These are phyloP conservation scores for Rhizomucor miehei DNA, from an alignment of 371 early-diverging fungal genomes.

Conservation along the genomic window DNA sequence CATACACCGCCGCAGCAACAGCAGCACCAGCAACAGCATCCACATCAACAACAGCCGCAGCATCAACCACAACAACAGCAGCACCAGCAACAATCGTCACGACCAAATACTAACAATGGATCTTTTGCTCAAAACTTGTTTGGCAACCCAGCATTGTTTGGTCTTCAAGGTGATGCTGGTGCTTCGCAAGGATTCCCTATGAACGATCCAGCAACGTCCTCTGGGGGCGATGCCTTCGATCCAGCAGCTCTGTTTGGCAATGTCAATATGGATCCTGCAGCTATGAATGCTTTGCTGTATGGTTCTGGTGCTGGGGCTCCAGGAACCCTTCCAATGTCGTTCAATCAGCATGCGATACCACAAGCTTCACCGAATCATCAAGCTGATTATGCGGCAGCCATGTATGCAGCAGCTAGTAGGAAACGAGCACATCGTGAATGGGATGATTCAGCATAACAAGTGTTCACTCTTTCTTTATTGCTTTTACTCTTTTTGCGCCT, in stretches of 20 bases:
- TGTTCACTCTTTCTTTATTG: background rate
- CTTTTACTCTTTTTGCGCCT: background rate
- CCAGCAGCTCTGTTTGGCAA: slow-evolving; percentile 12
- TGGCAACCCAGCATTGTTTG: slow-evolving; percentile 6
- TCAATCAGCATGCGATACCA: slow-evolving; percentile 3
- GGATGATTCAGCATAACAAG: slow-evolving; percentile 12
- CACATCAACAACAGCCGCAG: slow-evolving; percentile 3
- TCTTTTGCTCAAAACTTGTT: slow-evolving; percentile 9
- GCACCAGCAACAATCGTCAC: slow-evolving; percentile 1
- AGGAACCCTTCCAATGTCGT: slow-evolving; percentile 1
- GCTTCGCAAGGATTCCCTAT: background rate
- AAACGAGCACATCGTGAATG: slow-evolving; percentile 17
- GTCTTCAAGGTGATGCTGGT: slow-evolving; percentile 5
- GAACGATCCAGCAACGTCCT: slow-evolving; percentile 3
- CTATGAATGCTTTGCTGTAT: slow-evolving; percentile 16
- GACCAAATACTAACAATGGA: slow-evolving; percentile 3
- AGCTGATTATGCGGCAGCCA: slow-evolving; percentile 14
- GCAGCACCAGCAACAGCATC: slow-evolving; percentile 6
- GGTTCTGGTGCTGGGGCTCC: slow-evolving; percentile 3
- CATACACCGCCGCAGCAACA: slow-evolving; percentile 6
- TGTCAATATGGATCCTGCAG: slow-evolving; percentile 14
- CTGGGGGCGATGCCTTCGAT: slow-evolving; percentile 9
- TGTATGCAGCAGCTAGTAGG: slow-evolving; percentile 16
- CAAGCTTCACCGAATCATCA: slow-evolving; percentile 1
- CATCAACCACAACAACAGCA: slow-evolving; percentile 4